A percentile compares a stretch with the other conserved stretches of the same genome.
Conservation (phyloP, 2,329 filamentous ascomycete species). For the Tolypocladium tundrense region DNA sequence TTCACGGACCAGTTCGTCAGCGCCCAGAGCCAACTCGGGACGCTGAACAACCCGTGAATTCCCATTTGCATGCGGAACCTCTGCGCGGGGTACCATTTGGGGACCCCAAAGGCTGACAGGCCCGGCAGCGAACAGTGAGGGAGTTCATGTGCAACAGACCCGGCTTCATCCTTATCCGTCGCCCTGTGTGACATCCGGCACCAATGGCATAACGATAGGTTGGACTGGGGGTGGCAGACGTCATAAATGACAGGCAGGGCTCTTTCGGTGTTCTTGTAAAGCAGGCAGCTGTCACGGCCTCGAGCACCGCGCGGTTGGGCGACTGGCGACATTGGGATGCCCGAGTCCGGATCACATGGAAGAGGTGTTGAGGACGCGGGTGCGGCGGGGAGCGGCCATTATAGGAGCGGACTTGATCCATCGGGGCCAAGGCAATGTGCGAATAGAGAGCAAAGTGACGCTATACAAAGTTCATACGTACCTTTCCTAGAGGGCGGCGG, state of each 20-base stretch:
- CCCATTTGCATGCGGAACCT: not conserved
- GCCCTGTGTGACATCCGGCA: not conserved
- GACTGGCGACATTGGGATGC: not conserved
- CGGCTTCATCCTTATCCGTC: not conserved
- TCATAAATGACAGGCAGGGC: not conserved
- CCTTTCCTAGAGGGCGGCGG: conserved; percentile 52
- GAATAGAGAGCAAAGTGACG: not conserved
- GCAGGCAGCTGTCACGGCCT: not conserved
- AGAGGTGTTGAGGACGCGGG: not conserved
- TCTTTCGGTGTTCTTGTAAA: too few species aligned
- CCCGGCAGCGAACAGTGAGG: not conserved
- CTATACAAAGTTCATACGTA: conserved; percentile 21
- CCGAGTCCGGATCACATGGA: not conserved
- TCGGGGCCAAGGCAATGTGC: not conserved
- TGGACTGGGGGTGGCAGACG: not conserved
- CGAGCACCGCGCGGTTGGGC: not conserved
- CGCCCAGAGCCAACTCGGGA: too few species aligned
- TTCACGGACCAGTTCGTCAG: not conserved
- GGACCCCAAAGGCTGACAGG: not conserved
- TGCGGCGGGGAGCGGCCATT: not conserved
- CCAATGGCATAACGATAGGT: too few species aligned
- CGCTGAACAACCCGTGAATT: too few species aligned
- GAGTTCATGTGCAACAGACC: not conserved
- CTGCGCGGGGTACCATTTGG: not conserved
- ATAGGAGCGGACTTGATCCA: not conserved